Base-by-base conservation (phyloP, 2,329 filamentous ascomycete genomes). In the Aspergillus aculeatinus region DNA sequence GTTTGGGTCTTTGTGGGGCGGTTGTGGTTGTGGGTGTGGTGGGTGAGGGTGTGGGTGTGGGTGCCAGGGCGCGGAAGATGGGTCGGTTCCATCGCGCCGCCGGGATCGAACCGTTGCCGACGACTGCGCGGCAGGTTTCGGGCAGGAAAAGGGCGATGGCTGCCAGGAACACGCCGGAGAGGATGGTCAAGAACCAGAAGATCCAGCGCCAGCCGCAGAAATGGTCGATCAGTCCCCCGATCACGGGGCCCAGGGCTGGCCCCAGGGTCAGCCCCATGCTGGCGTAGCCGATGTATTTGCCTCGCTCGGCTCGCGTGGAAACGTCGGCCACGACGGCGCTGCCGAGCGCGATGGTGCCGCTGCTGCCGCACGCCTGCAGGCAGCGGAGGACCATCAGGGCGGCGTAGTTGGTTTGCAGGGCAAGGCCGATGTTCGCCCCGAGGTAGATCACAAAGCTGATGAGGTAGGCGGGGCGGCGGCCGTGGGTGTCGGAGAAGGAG, bases 281-380 rank as follows among this genome's bases (percentile, higher is more conserved):
- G n/a, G 87, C 84, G 61, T 87, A 83, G 54, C 85, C 89, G 78
- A 93, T 88, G 69, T 90, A 93, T 58, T 82, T 84, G 2, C 90
- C 91, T 66, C 91, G 80, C 72, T 94, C 89, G 0, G 84, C 82
- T 50, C 83, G 86, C 0, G 88, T 86, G 0, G 87, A 82, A 5
- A 92, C 82, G 67, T 95, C 91, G 0, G 88, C 87, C 14, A 93
- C 84, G 1, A 92, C 85, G 2, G 87, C 90, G 62, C 84, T 89
- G 0, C 85, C 86, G 1, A 95, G 79, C 0, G 90, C 87, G n/a
- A 92, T 80, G 0, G 88, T 89, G 0, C 87, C 87, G 66, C 85
- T 88, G 70, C 85, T 88, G 0, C 89, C 75, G 2, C 70, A 66
- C 6, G 70, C 72, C 59, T 78, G 76, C 6, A 78, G 21, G 53